Evolutionary conservation across 2,329 filamentous ascomycete genomes (phyloP), one percentile per base, ranked within the genome.

Genomic region (Magnaporthiopsis poae): DNA sequence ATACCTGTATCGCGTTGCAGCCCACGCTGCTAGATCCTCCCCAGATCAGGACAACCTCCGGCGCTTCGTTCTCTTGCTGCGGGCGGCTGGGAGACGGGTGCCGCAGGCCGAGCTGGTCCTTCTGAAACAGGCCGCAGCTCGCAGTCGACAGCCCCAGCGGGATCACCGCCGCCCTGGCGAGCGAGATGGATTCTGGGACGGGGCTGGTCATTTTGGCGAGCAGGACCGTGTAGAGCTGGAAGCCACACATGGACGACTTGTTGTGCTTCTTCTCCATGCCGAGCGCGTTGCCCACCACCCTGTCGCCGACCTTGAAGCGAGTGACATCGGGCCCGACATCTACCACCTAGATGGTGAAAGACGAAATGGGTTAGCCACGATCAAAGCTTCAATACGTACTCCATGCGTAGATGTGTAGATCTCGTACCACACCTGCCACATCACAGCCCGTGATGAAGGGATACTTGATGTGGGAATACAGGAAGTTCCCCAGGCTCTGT

Each of bases 21-120:
- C 81, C 81, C 1, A 82, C 80, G 61, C 73, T 76, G 2, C 78
- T 77, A 0, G 81, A 77, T 5, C 82, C 84, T 27, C 81, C 82
- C 77, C 70, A 71, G 33, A 62, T 29, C 12, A 79, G 69, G 29
- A 78, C 59, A 12, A 77, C 62, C 39, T 75, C 39, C 13, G 62
- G 9, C 36, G 27, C 1, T 13, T n/a, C 46, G 3, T 18, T 52
- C 46, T 9, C 15, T 21, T 52, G 18, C 46, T n/a, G 46, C 21
- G 46, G 8, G 39, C 13, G 21, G 2, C 31, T 33, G 21, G 62
- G 25, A 7, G 66, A 64, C 8, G 69, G 70, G 66, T 18, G 67
- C 27, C 21, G 67, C 9, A 74, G 65, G 0, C 66, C 70, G 13
- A 74, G 67, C 12, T 65, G 68, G 60, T 71, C 70, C 11, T 70